phyloP scores from a whole-genome alignment of 1,139 yeast genomes.

The Groenewaldozyma auringiensis region DNA sequence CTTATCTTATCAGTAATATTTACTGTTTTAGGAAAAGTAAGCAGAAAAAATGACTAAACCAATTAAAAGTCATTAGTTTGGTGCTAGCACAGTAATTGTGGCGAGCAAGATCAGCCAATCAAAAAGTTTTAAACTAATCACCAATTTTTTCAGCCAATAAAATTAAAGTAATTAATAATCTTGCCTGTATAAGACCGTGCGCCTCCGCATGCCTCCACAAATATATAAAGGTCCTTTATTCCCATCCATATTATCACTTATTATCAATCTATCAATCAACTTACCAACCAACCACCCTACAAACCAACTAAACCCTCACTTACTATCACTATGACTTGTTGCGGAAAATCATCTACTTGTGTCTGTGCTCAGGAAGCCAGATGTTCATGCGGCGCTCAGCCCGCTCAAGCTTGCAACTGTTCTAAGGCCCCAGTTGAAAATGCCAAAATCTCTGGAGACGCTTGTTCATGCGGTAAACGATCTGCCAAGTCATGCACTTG shows the following conservation, averaged over 20 bases:
- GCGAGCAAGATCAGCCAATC: background rate
- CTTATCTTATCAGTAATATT: too few relatives aligned
- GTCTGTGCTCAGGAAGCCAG: slow-evolving; percentile 4
- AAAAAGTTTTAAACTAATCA: background rate
- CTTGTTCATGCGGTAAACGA: slow-evolving; percentile 38
- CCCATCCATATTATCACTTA: background rate
- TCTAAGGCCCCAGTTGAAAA: slow-evolving; percentile 31
- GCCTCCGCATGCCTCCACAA: too few relatives aligned
- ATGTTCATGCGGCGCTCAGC: slow-evolving; percentile 38
- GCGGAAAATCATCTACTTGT: slow-evolving; percentile 3
- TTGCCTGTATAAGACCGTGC: background rate
- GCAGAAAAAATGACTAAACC: too few relatives aligned
- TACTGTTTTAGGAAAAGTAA: too few relatives aligned
- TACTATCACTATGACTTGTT: too few relatives aligned
- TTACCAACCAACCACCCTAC: background rate
- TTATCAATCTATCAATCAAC: background rate
- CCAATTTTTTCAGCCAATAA: background rate
- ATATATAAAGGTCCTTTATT: too few relatives aligned
- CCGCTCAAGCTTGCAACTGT: slow-evolving; percentile 37
- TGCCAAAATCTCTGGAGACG: slow-evolving; percentile 21
- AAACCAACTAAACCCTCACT: background rate
- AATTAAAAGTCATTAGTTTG: too few relatives aligned
- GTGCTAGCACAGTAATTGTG: too few relatives aligned
- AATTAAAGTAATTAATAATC: background rate
- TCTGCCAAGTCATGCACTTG: slow-evolving; percentile 35